These are phyloP conservation scores for Dioscorea zingiberensis DNA, from an alignment of 106 monocot species.

Conservation along the genomic window DNA sequence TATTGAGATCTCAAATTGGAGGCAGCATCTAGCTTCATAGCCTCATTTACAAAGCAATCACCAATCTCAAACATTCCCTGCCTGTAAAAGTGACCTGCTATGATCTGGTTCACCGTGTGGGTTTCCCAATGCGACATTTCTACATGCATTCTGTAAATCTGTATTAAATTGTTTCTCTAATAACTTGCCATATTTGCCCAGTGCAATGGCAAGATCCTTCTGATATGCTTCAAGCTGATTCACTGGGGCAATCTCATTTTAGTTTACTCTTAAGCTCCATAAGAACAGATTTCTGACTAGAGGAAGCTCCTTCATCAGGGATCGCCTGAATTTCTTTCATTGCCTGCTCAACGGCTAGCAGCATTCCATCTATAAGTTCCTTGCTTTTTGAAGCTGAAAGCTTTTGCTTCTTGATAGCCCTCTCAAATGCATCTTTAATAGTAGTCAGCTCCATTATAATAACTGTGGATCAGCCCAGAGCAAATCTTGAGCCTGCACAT, in stretches of 20 bases:
- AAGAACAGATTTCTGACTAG: constrained; percentile 33
- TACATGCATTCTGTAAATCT: constrained; percentile 72
- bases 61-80: constrained; percentile 87
- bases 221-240: constrained; percentile 58
- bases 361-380: constrained; percentile 55
- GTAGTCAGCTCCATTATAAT: constrained; percentile 61
- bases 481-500: neutral
- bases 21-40: constrained; percentile 29
- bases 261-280: constrained; percentile 44
- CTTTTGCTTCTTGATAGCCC: constrained; percentile 78
- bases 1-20: constrained; percentile 48
- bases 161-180: constrained; percentile 72
- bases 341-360: constrained; percentile 44
- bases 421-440: constrained; percentile 79
- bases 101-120: constrained; percentile 64
- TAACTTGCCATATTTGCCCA: constrained; percentile 54
- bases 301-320: constrained; percentile 1
- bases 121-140: constrained; percentile 55
- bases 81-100: constrained; percentile 78
- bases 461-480: neutral
- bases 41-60: constrained; percentile 62
- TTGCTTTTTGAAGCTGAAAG: constrained; percentile 52
- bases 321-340: constrained; percentile 40
- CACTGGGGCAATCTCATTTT: constrained; percentile 44
- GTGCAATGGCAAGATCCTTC: constrained; percentile 55